A percentile compares a stretch with the other conserved stretches of the same genome.
Evolutionary conservation across 2,329 filamentous ascomycete genomes (phyloP).

Genomic region (Calonectria crousiana): DNA sequence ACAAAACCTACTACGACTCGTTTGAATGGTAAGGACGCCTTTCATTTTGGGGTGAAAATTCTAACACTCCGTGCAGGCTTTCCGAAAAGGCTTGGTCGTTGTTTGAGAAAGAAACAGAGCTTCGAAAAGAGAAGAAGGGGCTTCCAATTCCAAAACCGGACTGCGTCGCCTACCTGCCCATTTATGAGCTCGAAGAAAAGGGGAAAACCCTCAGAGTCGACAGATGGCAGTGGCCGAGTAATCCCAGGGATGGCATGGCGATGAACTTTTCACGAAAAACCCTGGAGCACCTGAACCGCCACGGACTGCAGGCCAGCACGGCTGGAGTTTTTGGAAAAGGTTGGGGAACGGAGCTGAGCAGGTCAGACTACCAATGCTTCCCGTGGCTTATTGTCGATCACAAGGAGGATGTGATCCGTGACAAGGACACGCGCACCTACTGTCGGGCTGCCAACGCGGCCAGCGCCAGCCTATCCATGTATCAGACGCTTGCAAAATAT

Average conservation of each 20-base stretch:
- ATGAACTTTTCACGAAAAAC: constrained; percentile 31
- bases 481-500: constrained; percentile 21
- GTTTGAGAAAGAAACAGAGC: constrained; percentile 10
- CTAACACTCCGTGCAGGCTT: not conserved
- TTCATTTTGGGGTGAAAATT: not conserved
- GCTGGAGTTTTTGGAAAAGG: constrained; percentile 19
- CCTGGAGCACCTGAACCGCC: constrained; percentile 22
- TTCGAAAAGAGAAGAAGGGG: constrained; percentile 1
- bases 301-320: constrained; percentile 26
- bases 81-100: constrained; percentile 19
- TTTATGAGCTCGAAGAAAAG: constrained; percentile 25
- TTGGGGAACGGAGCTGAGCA: constrained; percentile 1
- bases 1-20: constrained; percentile 21
- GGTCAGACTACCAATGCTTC: constrained; percentile 29
- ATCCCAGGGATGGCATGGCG: constrained; percentile 22
- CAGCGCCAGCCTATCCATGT: constrained; percentile 26
- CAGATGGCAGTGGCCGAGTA: constrained; percentile 21
- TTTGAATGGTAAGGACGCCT: constrained; percentile 13
- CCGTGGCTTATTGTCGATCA: constrained; percentile 36
- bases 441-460: constrained; percentile 27
- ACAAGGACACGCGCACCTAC: constrained; percentile 19
- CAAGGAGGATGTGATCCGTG: constrained; percentile 21
- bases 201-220: constrained; percentile 1
- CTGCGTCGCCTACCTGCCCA: constrained; percentile 31
- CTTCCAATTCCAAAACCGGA: constrained; percentile 30